Conservation (phyloP, 2,329 filamentous ascomycete genomes). For the Elsinoe perseae region DNA sequence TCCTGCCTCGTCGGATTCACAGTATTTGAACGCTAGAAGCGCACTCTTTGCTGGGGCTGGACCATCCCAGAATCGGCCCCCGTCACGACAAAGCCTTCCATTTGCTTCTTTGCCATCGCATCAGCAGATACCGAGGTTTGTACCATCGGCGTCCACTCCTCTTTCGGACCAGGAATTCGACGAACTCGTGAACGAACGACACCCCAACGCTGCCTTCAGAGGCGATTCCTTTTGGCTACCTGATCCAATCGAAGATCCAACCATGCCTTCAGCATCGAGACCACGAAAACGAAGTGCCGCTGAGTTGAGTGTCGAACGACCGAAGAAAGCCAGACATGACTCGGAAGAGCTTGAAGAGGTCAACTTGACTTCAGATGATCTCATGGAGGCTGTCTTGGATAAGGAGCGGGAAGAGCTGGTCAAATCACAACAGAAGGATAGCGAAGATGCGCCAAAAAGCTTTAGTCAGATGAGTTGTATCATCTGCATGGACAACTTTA, state of each 20-base stretch:
- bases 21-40: background rate
- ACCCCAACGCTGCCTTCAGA: slow-evolving; percentile 20
- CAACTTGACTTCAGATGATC: slow-evolving; percentile 39
- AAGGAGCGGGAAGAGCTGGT: slow-evolving; percentile 48
- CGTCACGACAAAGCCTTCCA: background rate
- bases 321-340: slow-evolving; percentile 13
- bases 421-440: slow-evolving; percentile 34
- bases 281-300: slow-evolving; percentile 14
- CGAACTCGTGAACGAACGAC: slow-evolving; percentile 27
- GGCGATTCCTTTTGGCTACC: background rate
- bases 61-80: background rate
- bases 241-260: background rate
- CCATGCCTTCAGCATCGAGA: slow-evolving; percentile 1
- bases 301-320: slow-evolving; percentile 15
- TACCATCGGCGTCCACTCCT: background rate
- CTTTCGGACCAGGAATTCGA: background rate
- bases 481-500: slow-evolving; percentile 56
- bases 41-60: background rate
- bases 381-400: slow-evolving; percentile 40
- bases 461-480: slow-evolving; percentile 50
- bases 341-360: slow-evolving; percentile 38
- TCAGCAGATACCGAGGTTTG: background rate
- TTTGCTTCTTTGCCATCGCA: background rate
- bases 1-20: background rate
- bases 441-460: slow-evolving; percentile 23